phyloP scores from a whole-genome alignment of 2,329 filamentous ascomycete genomes.

The Hypoxylon rubiginosum region DNA sequence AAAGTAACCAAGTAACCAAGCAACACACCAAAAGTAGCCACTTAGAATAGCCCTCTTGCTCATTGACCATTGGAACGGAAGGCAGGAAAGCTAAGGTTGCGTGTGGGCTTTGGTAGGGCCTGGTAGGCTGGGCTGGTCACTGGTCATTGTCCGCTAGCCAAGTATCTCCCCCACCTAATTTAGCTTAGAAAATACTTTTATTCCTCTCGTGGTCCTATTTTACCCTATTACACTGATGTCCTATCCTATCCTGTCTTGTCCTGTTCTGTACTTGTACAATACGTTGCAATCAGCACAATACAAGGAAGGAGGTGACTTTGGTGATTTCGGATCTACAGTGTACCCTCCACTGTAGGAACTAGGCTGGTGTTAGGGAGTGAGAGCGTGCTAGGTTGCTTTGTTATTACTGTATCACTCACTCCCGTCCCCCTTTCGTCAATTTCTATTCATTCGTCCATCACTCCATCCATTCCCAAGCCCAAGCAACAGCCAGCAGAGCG shows the following conservation, averaged over 20 bases:
- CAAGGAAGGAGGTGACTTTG: conserved; percentile 38
- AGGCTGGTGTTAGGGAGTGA: conserved; percentile 21
- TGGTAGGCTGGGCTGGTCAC: background rate
- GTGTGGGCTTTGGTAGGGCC: background rate
- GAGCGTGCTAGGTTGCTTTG: conserved; percentile 29
- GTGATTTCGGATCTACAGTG: conserved; percentile 29
- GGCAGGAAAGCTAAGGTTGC: no score
- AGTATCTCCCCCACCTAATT: conserved; percentile 9
- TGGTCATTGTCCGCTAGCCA: background rate
- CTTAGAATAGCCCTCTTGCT: background rate
- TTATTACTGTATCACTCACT: conserved; percentile 38
- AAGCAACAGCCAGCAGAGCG: conserved; percentile 4
- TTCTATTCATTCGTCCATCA: conserved; percentile 15
- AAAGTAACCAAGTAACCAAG: background rate
- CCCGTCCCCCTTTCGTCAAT: conserved; percentile 22
- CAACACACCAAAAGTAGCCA: background rate
- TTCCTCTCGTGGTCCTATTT: background rate
- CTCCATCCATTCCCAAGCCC: conserved; percentile 18
- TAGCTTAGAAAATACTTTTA: conserved; percentile 13
- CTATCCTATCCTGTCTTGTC: background rate
- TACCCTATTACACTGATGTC: no score
- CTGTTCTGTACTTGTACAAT: conserved; percentile 1
- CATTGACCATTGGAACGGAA: background rate
- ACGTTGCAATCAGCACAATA: conserved; percentile 39
- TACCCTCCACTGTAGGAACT: conserved; percentile 18